These are phyloP conservation scores for Brassica carinata DNA, from an alignment of 345 rosid genomes.

Conservation along the genomic window DNA sequence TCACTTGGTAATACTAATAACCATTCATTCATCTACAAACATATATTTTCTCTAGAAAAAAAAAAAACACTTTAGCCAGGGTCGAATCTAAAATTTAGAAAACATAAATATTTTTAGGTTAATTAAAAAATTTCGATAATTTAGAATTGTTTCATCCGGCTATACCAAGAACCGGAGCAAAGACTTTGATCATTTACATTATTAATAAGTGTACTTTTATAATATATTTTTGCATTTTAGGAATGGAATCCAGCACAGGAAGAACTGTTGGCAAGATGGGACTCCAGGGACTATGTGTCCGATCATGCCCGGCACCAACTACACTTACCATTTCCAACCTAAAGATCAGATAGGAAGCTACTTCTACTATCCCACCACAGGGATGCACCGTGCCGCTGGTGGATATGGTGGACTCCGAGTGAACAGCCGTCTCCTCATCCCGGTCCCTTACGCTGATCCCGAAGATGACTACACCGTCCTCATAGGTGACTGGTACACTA, in stretches of 20 bases:
- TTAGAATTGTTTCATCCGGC: too few relatives aligned
- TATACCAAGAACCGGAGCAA: too few relatives aligned
- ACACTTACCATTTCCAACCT: slow-evolving; percentile 79
- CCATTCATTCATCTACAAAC: background rate
- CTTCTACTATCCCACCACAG: slow-evolving; percentile 59
- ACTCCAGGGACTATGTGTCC: slow-evolving; percentile 74
- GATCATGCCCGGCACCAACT: slow-evolving; percentile 65
- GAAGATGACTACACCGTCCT: slow-evolving; percentile 71
- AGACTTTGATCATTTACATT: too few relatives aligned
- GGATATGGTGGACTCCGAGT: slow-evolving; percentile 72
- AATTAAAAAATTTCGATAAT: too few relatives aligned
- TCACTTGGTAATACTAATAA: slow-evolving; percentile 59
- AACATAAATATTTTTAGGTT: too few relatives aligned
- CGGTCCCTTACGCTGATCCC: slow-evolving; percentile 65
- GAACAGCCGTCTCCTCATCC: slow-evolving; percentile 70
- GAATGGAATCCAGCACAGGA: slow-evolving; percentile 83
- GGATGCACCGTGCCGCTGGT: slow-evolving; percentile 57
- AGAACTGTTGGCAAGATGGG: slow-evolving; percentile 89
- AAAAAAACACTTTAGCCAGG: background rate
- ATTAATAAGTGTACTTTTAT: too few relatives aligned
- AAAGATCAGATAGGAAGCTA: slow-evolving; percentile 93
- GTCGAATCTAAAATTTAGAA: too few relatives aligned
- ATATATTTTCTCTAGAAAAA: background rate
- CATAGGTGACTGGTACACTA: slow-evolving; percentile 64
- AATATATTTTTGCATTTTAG: slow-evolving; percentile 31